phyloP scores from a whole-genome alignment of 305 asterid species.

The Plantago lanceolata region DNA sequence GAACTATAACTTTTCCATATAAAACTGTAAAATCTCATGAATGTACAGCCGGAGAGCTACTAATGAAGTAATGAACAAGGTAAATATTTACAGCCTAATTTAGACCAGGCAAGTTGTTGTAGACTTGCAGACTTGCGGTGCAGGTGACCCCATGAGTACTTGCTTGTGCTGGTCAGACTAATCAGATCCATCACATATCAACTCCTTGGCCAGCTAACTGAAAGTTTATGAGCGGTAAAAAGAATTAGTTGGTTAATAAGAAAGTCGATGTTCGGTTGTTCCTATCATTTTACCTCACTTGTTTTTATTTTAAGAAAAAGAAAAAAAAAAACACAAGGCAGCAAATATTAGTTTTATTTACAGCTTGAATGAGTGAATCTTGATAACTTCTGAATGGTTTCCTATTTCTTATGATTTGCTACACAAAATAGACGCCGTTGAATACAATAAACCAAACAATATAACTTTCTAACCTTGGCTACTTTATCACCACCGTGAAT shows the following conservation, averaged over 20 bases:
- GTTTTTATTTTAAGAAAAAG: not conserved
- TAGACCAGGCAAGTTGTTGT: not conserved
- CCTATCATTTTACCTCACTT: too few species aligned
- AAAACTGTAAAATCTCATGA: not conserved
- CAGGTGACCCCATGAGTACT: not conserved
- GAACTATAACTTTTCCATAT: not conserved
- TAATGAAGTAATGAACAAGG: too few species aligned
- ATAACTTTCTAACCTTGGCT: slow-evolving; percentile 40
- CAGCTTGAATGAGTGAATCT: too few species aligned
- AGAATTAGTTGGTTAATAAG: not conserved
- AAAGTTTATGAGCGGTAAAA: slow-evolving; percentile 8
- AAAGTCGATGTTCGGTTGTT: not conserved
- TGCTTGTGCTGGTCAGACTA: slow-evolving; percentile 4
- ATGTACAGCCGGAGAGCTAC: too few species aligned
- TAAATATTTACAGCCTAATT: too few species aligned
- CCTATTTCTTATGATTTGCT: slow-evolving; percentile 2
- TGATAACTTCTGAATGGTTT: too few species aligned
- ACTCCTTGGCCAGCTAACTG: slow-evolving; percentile 29
- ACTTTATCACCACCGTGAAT: slow-evolving; percentile 46
- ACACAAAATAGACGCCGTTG: not conserved
- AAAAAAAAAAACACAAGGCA: not conserved
- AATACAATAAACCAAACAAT: not conserved
- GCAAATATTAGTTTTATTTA: not conserved
- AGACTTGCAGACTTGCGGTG: too few species aligned
- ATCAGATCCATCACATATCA: slow-evolving; percentile 11